These are phyloP conservation scores for Fomitopsis palustris DNA, from an alignment of 1,284 basidiomycete genomes.

Conservation along the genomic window DNA sequence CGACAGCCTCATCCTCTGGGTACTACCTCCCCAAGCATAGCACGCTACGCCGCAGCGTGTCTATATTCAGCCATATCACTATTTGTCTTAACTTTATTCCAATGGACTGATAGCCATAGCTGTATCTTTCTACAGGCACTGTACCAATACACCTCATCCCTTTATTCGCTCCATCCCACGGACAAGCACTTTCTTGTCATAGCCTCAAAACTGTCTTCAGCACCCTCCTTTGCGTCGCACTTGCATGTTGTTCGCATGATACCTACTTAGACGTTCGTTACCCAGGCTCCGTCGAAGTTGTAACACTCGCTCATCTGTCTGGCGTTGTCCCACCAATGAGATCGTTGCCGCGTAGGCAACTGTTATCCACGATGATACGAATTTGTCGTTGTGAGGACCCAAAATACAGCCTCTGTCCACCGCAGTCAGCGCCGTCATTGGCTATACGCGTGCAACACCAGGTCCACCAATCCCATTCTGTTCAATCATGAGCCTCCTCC, in stretches of 20 bases:
- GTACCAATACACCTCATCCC: not conserved
- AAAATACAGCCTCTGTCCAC: not conserved
- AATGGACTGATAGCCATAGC: not conserved
- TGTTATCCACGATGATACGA: too few species aligned
- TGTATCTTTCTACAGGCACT: not conserved
- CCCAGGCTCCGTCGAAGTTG: not conserved
- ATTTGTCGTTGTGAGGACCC: too few species aligned
- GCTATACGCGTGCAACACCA: not conserved
- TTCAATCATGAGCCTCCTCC: conserved; percentile 76
- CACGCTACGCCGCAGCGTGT: not conserved
- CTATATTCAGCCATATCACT: not conserved
- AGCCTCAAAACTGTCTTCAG: not conserved
- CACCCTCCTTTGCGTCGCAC: not conserved
- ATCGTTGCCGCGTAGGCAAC: too few species aligned
- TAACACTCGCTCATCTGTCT: not conserved
- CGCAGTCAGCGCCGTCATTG: not conserved
- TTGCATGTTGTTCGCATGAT: not conserved
- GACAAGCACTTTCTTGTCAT: not conserved
- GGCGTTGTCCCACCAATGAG: not conserved
- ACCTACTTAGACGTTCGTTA: not conserved
- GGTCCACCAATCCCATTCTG: not conserved
- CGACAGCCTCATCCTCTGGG: not conserved
- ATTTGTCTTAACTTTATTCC: conserved; percentile 1
- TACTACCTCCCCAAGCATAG: not conserved
- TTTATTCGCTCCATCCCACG: not conserved